Percentiles rank a stretch among this genome's conserved stretches.
phyloP scores from a whole-genome alignment of 441 rosid genomes.

The Pelargonium fulgidum region DNA sequence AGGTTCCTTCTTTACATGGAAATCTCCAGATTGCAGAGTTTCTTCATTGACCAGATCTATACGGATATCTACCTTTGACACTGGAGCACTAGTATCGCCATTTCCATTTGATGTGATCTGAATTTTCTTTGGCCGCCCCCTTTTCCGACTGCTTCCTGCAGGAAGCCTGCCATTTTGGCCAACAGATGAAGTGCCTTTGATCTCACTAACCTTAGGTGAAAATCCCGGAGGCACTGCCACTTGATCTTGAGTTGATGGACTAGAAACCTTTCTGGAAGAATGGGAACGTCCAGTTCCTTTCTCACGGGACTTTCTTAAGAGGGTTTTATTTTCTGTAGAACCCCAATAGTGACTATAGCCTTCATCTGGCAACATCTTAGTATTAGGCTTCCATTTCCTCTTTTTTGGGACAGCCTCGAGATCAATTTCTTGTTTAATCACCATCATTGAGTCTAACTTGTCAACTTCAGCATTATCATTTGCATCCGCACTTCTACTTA shows the following conservation, averaged over 20 bases:
- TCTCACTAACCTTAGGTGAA: slow-evolving; percentile 27
- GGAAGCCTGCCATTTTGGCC: slow-evolving; percentile 22
- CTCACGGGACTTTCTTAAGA: slow-evolving; percentile 26
- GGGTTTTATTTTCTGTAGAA: slow-evolving; percentile 29
- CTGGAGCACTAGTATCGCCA: slow-evolving; percentile 20
- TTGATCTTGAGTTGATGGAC: slow-evolving; percentile 18
- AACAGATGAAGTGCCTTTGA: slow-evolving; percentile 27
- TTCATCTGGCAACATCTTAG: slow-evolving; percentile 63
- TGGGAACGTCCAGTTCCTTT: slow-evolving; percentile 24
- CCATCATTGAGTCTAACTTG: slow-evolving; percentile 24
- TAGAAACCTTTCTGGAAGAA: slow-evolving; percentile 29
- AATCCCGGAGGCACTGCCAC: slow-evolving; percentile 5
- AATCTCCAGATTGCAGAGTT: slow-evolving; percentile 22
- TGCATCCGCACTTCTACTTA: slow-evolving; percentile 18
- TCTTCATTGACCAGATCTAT: slow-evolving; percentile 22
- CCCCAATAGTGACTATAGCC: slow-evolving; percentile 55
- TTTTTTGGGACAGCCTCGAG: slow-evolving; percentile 36
- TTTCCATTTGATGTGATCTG: slow-evolving; percentile 19
- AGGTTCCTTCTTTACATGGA: slow-evolving; percentile 26
- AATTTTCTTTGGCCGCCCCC: slow-evolving; percentile 32
- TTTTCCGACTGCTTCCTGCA: slow-evolving; percentile 26
- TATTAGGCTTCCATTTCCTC: slow-evolving; percentile 61
- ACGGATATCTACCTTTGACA: slow-evolving; percentile 22
- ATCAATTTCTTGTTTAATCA: slow-evolving; percentile 21
- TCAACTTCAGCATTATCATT: slow-evolving; percentile 20